Evolutionary conservation across 1,284 basidiomycete genomes (phyloP).

Genomic region (Cryptococcus sp.): DNA sequence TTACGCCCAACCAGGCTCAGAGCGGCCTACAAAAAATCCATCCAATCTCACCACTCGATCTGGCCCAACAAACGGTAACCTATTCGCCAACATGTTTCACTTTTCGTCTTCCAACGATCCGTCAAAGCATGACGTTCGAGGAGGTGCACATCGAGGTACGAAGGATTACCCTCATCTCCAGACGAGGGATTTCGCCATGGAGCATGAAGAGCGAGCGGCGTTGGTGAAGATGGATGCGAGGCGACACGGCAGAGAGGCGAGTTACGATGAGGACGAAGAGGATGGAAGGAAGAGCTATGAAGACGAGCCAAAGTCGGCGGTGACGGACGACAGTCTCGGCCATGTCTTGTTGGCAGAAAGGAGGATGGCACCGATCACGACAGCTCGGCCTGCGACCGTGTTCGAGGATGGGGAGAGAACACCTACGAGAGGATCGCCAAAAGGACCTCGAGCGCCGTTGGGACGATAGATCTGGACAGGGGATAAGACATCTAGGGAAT

Average conservation of each 20-base stretch:
- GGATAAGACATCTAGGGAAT: neutral
- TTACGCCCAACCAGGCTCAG: slow-evolving; percentile 1
- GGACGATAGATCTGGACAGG: neutral
- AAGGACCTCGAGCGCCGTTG: neutral
- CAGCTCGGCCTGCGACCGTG: neutral
- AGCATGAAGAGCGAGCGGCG: slow-evolving; percentile 29
- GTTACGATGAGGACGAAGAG: neutral
- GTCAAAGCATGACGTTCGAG: slow-evolving; percentile 14
- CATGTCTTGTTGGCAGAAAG: slow-evolving; percentile 3
- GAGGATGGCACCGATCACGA: neutral
- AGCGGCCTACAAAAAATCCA: neutral
- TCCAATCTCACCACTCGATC: neutral
- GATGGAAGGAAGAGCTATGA: neutral
- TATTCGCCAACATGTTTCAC: slow-evolving; percentile 9
- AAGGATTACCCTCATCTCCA: slow-evolving; percentile 34
- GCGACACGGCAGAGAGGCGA: neutral
- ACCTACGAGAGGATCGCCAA: neutral
- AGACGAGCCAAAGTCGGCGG: slow-evolving; percentile 5
- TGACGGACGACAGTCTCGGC: slow-evolving; percentile 5
- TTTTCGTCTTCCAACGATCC: slow-evolving; percentile 6
- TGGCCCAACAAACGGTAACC: neutral
- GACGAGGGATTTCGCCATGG: slow-evolving; percentile 17
- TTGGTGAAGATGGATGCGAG: slow-evolving; percentile 13
- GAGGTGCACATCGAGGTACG: slow-evolving; percentile 22
- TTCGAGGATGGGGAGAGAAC: neutral